Evolutionary conservation across 805 yeast species (phyloP), one percentile per base, ranked within the genome.

Genomic region (Tetrapisispora namnaoensis): DNA sequence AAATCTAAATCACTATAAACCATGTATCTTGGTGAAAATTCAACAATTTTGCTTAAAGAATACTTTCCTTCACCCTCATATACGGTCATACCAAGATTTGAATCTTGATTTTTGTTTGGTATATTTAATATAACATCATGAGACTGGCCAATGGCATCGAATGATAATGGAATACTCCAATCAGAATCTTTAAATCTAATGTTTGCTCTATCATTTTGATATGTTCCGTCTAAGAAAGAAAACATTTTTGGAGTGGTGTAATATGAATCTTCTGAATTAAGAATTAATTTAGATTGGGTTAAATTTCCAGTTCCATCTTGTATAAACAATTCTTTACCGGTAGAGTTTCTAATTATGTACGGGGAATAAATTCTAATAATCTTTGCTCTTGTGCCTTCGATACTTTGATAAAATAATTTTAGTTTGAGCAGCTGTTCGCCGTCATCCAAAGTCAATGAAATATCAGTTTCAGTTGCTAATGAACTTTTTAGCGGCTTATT

Each of bases 61-160:
- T 86, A 91, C 51, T 80, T 81, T 2, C 97, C 98, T 53, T 79
- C 80, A 18, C 98, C 99, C 55, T 89, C 97, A 0, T 75, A 65
- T 13, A 87, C 78, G 28, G 77, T 72, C 27, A 90, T 66, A 14
- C 98, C 98, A 13, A 90, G 68, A 58, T 84, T 81, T 51, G 80
- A 78, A 58, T 89, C 96, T 61, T 62, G 58, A 64, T 79, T 63
- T 63, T 65, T 75, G 13, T 75, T 76, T 37, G 72, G 68, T 1
- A 79, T 55, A 36, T 77, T 77, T 47, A 80, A 63, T 3, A 68
- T 66, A 2, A 77, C 69, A 49, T 80, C 95, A 40, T 77, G 74
- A 1, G 80, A 71, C 54, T 89, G 91, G 0, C 99, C 99, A 48
- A 91, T 76, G 3, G 95, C 95, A 61, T 90, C 96, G 58, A 93